Evolutionary conservation across 2,329 filamentous ascomycete species (phyloP), one percentile per base, ranked within the genome.

Genomic region (Talaromyces sp.): DNA sequence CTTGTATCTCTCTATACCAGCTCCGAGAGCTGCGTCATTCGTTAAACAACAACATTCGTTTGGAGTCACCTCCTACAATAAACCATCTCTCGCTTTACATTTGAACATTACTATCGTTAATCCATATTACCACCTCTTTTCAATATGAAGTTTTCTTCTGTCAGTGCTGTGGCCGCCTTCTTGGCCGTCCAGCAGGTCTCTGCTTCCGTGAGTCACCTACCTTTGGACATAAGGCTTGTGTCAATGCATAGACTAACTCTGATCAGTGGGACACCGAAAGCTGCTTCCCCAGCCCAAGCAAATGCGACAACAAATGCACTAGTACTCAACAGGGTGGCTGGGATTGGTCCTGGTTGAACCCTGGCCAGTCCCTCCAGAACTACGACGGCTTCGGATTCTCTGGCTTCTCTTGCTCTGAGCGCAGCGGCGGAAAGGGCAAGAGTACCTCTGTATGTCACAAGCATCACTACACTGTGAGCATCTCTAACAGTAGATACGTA

Each of bases 301-400:
- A 91, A 84, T 87, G 85, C 73, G 81, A 92, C 82, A 95, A 95
- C 82, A 79, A 89, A 72, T 97, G 94, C 80, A 87, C 85, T 66
- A 76, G 84, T n/a, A 78, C 88, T 70, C 91, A 96, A 81, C 79
- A 84, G 68, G 70, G 73, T 25, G 93, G 92, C 59, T 95, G 91
- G 77, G 81, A 89, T 82, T 97, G 90, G 86, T 78, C 78, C 29
- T 85, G 86, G 69, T 84, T 96, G 27, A 71, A 76, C 68, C 70
- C 80, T 40, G 92, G 91, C 53, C 40, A 53, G 15, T 72, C 75
- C 17, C 88, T 96, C 79, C 78, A 77, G 69, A 79, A 76, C 71
- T 96, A 92, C 77, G 86, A 86, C 61, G 90, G 88, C 74, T 92
- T 94, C 78, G 80, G 84, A 68, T 94, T 93, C 83, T 85, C 81